A percentile compares a stretch with the other conserved stretches of the same genome.
These are phyloP conservation scores for Aspergillus niger DNA, from an alignment of 2,329 filamentous ascomycete genomes.

Conservation along the genomic window DNA sequence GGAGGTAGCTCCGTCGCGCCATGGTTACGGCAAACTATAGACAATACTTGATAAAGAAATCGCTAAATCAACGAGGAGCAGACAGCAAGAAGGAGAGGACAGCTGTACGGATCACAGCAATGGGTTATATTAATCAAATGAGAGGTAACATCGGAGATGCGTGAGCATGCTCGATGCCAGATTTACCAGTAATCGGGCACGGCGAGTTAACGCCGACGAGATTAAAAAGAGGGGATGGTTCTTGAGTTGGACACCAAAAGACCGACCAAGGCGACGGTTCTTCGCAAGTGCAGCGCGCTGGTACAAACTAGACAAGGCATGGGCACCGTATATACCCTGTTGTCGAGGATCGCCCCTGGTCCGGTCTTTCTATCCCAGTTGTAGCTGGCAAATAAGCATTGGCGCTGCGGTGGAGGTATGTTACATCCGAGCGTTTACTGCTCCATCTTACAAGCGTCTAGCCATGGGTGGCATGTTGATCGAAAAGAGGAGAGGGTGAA, in stretches of 20 bases:
- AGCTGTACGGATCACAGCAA: slow-evolving; percentile 13
- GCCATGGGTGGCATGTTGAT: slow-evolving; percentile 19
- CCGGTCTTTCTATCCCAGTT: slow-evolving; percentile 6
- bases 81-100: slow-evolving; percentile 13
- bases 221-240: slow-evolving; percentile 1
- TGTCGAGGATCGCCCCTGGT: slow-evolving; percentile 20
- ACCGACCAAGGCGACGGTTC: background rate
- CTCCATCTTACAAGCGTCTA: slow-evolving; percentile 9
- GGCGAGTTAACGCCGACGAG: background rate
- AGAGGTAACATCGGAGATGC: slow-evolving; percentile 14
- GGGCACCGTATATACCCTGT: slow-evolving; percentile 8
- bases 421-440: slow-evolving; percentile 11
- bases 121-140: slow-evolving; percentile 5
- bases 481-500: slow-evolving; percentile 13
- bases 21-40: slow-evolving; percentile 26
- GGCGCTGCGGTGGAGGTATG: slow-evolving; percentile 9
- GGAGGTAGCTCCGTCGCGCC: slow-evolving; percentile 28
- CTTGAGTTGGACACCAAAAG: background rate
- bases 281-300: background rate
- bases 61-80: slow-evolving; percentile 6
- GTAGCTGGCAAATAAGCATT: slow-evolving; percentile 13
- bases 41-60: background rate
- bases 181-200: background rate
- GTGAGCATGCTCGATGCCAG: slow-evolving; percentile 12
- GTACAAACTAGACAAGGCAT: slow-evolving; percentile 1